Percentiles rank a stretch among this genome's conserved stretches.
These are phyloP conservation scores for Aspergillus funiculosus DNA, from an alignment of 495 filamentous ascomycete species.

Conservation along the genomic window DNA sequence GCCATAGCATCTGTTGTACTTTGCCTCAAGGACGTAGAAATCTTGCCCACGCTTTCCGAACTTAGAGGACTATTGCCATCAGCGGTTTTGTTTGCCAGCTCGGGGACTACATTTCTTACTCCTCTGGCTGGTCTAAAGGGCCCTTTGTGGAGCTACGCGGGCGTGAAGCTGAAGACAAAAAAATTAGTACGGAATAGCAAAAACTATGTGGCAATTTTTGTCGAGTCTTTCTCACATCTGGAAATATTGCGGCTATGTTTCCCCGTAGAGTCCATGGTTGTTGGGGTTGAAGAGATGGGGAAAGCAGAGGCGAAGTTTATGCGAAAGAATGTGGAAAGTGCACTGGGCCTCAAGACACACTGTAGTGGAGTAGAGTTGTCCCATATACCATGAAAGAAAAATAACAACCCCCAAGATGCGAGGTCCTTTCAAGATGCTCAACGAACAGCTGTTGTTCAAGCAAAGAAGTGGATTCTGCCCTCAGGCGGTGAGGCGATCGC, in stretches of 20 bases:
- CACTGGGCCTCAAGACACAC: no score
- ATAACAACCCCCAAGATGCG: background rate
- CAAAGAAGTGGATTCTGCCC: conserved; percentile 18
- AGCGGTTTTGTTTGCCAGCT: conserved; percentile 10
- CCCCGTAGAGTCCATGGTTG: conserved; percentile 25
- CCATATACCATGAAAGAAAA: background rate
- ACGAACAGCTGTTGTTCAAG: background rate
- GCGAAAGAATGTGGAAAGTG: no score
- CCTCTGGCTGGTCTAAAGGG: conserved; percentile 44
- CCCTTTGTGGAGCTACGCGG: conserved; percentile 49
- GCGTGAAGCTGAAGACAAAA: conserved; percentile 40
- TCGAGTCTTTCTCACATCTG: conserved; percentile 29
- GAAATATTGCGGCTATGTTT: conserved; percentile 36
- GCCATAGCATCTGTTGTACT: conserved; percentile 11
- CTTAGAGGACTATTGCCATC: conserved; percentile 26
- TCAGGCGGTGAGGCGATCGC: conserved; percentile 23
- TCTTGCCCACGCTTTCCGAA: conserved; percentile 7
- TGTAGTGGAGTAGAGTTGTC: no score
- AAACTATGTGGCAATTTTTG: background rate
- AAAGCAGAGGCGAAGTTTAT: no score
- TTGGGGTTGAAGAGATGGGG: background rate
- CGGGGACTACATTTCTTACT: conserved; percentile 30
- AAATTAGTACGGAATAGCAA: conserved; percentile 8
- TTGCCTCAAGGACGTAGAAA: conserved; percentile 14
- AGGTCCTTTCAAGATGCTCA: background rate